These are phyloP conservation scores for Tulasnella sp. DNA, from an alignment of 768 basidiomycete species.

Conservation along the genomic window DNA sequence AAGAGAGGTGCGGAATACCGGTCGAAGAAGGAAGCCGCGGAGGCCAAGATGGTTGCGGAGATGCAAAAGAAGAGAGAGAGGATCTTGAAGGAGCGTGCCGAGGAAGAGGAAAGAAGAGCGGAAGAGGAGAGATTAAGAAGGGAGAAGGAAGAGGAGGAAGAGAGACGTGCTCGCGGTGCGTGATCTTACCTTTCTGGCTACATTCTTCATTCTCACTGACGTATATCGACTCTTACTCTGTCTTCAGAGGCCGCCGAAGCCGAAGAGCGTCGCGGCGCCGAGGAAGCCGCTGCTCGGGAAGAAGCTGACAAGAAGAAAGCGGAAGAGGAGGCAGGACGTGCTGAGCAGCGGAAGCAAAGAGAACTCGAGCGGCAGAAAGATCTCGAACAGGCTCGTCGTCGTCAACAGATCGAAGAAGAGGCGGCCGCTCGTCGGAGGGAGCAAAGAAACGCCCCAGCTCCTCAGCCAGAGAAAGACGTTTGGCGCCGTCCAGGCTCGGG, in stretches of 20 bases:
- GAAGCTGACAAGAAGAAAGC: constrained; percentile 45
- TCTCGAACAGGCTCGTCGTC: constrained; percentile 22
- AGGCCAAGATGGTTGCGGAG: constrained; percentile 68
- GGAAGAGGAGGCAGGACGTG: constrained; percentile 48
- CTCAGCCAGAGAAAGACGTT: not conserved
- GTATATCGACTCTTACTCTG: not conserved
- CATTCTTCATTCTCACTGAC: not conserved
- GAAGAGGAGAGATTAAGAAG: constrained; percentile 29
- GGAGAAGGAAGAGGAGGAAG: constrained; percentile 31
- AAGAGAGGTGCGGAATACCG: constrained; percentile 57
- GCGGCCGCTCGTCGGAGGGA: constrained; percentile 24
- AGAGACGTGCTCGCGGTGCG: constrained; percentile 22
- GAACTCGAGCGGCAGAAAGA: constrained; percentile 35
- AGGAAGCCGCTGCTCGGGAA: constrained; percentile 38
- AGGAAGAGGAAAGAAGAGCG: constrained; percentile 36
- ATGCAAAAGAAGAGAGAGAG: constrained; percentile 57
- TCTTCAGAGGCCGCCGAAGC: constrained; percentile 30
- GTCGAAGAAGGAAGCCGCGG: constrained; percentile 43
- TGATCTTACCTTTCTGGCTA: not conserved
- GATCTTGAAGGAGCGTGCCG: constrained; percentile 48
- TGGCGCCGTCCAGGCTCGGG: not conserved
- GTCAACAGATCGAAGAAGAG: constrained; percentile 28
- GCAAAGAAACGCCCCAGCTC: not conserved
- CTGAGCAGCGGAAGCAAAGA: constrained; percentile 41
- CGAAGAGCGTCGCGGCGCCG: constrained; percentile 37